Evolutionary conservation across 495 filamentous ascomycete genomes (phyloP).

Genomic region (Rusavskia elegans): DNA sequence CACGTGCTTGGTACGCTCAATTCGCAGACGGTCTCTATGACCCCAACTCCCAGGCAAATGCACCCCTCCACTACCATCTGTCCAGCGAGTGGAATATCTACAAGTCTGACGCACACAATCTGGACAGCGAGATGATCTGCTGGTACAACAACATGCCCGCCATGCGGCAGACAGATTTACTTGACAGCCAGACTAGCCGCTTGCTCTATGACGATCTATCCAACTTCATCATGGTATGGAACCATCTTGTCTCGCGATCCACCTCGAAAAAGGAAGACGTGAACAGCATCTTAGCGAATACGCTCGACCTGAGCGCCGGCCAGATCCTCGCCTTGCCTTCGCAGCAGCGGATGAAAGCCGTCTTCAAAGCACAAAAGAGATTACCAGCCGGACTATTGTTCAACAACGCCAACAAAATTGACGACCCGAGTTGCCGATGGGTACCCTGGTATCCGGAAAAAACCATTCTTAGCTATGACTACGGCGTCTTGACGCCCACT

Average conservation of each 20-base stretch:
- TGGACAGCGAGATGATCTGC: neutral
- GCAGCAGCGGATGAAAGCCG: neutral
- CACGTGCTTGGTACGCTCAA: slow-evolving; percentile 10
- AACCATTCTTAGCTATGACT: neutral
- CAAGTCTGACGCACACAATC: neutral
- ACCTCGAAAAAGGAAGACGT: neutral
- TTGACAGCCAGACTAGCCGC: neutral
- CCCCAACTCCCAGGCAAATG: neutral
- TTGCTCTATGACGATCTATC: neutral
- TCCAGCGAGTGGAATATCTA: neutral
- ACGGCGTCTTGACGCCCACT: neutral
- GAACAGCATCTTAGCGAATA: neutral
- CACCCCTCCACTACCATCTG: neutral
- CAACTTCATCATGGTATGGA: neutral
- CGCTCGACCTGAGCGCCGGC: neutral
- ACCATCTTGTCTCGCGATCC: neutral
- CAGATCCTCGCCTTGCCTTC: neutral
- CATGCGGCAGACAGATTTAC: neutral
- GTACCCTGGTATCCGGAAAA: neutral
- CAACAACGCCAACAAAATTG: neutral
- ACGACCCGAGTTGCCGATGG: neutral
- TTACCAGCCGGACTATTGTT: neutral
- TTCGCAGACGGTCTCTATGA: slow-evolving; percentile 8
- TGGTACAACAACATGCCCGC: neutral
- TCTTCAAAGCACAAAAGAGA: neutral